Evolutionary conservation across 2,329 filamentous ascomycete genomes (phyloP), one percentile per base, ranked within the genome.

Genomic region (Cordyceps fumosorosea): DNA sequence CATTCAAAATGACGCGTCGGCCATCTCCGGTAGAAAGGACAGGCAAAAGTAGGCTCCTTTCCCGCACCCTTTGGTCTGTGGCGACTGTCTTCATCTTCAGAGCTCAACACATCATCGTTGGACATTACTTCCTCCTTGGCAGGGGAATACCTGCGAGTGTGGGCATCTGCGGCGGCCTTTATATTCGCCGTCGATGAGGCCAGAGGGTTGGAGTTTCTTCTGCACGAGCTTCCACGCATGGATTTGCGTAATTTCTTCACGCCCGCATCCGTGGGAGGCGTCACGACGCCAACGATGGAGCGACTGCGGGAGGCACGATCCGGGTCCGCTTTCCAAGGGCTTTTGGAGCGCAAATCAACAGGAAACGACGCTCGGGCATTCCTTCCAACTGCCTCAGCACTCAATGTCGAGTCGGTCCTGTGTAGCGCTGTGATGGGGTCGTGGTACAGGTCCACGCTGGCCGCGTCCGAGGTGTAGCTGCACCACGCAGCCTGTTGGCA

Each of bases 1-100:
- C 66, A 67, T 18, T 63, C 60, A 5, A 57, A 56, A 47, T 67
- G 56, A 2, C 55, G 58, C 26, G 61, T 61, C 5, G 66, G 65
- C 56, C 62, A 55, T 48, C 45, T 61, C 5, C 62, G 48, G 56
- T 62, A 67, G 22, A 64, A 67, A 0, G 66, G 66, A 22, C 66
- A 67, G 16, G 66, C 65, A 56, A 66, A 65, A 11, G 59, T 56
- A 48, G 56, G 45, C n/a, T 62, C 59, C 18, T 51, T 56, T 14
- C 26, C 51, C 1, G 32, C n/a, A 22, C 14, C 50, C 34, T 56
- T 62, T 32, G 59, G 52, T 24, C 52, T 44, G 32, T 56, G 20
- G 10, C 52, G 59, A n/a, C 59, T 62, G 53, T 62, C 59, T 51
- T 62, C 59, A 56, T 62, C 59, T 10, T 51, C 59, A 7, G 52